phyloP scores from a whole-genome alignment of 2,329 filamentous ascomycete genomes.

The Metarhizium guizhouense region DNA sequence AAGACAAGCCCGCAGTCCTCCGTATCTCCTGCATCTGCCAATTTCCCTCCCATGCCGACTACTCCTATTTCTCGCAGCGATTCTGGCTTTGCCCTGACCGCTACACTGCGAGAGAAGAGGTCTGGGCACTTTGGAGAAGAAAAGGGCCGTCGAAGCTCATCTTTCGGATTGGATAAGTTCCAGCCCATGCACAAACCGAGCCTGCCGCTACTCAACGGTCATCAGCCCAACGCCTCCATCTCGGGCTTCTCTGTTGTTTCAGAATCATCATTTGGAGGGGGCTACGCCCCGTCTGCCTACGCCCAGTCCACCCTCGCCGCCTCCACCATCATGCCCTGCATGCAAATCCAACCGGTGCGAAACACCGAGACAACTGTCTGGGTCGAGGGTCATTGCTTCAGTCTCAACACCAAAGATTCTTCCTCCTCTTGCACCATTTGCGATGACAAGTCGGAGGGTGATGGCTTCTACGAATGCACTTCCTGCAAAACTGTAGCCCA shows the following conservation, averaged over 20 bases:
- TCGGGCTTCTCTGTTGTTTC: constrained; percentile 53
- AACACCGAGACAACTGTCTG: constrained; percentile 75
- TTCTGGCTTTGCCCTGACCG: constrained; percentile 79
- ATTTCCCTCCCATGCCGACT: constrained; percentile 66
- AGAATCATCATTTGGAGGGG: constrained; percentile 58
- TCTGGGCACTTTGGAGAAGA: constrained; percentile 84
- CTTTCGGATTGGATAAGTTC: constrained; percentile 71
- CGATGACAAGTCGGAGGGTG: constrained; percentile 61
- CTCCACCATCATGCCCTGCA: constrained; percentile 78
- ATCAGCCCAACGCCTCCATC: constrained; percentile 49
- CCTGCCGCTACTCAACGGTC: constrained; percentile 62
- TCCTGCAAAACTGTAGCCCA: constrained; percentile 53
- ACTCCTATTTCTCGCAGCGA: constrained; percentile 84
- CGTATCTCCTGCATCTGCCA: constrained; percentile 67
- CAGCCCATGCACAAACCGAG: constrained; percentile 60
- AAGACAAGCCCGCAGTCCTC: constrained; percentile 54
- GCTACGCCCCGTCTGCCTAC: constrained; percentile 76
- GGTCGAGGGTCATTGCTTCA: constrained; percentile 78
- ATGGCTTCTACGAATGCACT: constrained; percentile 67
- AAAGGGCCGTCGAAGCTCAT: constrained; percentile 80
- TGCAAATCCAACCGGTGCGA: constrained; percentile 68
- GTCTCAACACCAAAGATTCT: constrained; percentile 51
- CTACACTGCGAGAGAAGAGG: constrained; percentile 84
- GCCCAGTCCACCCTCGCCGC: constrained; percentile 79
- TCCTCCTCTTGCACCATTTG: constrained; percentile 62